Evolutionary conservation across 2,329 filamentous ascomycete genomes (phyloP), one percentile per base, ranked within the genome.

Genomic region (Phyllosticta ampelicida): DNA sequence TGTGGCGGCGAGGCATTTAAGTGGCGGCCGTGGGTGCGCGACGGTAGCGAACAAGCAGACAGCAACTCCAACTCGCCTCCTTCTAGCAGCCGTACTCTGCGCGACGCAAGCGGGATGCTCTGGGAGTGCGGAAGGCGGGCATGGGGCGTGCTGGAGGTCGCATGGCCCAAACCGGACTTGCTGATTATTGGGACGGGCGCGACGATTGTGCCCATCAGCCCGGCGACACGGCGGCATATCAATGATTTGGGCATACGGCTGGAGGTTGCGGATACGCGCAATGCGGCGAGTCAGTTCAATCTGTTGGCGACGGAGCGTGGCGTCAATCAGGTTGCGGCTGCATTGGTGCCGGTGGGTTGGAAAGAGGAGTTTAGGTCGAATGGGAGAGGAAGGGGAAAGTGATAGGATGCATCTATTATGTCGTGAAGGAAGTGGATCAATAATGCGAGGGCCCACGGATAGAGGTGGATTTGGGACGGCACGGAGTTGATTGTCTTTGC

Each of bases 241-340:
- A 86, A 86, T 61, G 80, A 82, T 28, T 73, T 97, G 49, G 94
- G 94, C 0, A 87, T 97, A 64, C 80, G 89, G 59, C 79, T 97
- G 5, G 94, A 99, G 67, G 80, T 96, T 3, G 81, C 92, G 67
- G 94, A 97, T 74, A 97, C 94, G 29, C 80, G 90, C 62, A 97
- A 97, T 73, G 94, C 94, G 9, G 89, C 92, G 1, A 87, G 91
- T 30, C 90, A 96, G 71, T 99, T 94, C 72, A 99, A 99, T 69
- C 71, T 99, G 66, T 75, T 99, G 57, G 92, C 90, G n/a, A 97
- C 90, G 18, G 94, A 99, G 75, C 79, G 94, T 55, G 92, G 94
- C 1, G 84, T 94, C 5, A 80, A 84, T 19, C 86, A 92, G 66
- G 85, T 97, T 61, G 92, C 90, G 26, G 92, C 90, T 1, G 92